A percentile compares a stretch with the other conserved stretches of the same genome.
These are phyloP conservation scores for Isoetes engelmannii DNA, from an alignment of 83 land plant species.

Conservation along the genomic window DNA sequence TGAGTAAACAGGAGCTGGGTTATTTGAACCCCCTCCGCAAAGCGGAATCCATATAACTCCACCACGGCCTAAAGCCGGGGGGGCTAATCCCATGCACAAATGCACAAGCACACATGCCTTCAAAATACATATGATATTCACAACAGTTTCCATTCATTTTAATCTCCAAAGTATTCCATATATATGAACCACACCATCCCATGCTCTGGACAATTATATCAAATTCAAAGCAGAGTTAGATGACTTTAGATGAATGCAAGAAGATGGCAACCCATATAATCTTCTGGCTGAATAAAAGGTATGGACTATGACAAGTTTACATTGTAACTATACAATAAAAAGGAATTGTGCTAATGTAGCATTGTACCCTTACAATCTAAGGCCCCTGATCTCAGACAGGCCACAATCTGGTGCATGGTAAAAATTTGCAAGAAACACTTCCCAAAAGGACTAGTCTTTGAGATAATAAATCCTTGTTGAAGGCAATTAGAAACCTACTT, in stretches of 20 bases:
- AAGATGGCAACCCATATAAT: background rate
- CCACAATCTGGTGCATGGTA: constrained; percentile 6
- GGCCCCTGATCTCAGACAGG: background rate
- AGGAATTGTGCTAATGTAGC: background rate
- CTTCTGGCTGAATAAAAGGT: constrained; percentile 16
- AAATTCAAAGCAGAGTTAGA: background rate
- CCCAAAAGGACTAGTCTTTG: background rate
- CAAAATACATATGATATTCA: too few species aligned
- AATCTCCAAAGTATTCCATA: too few species aligned
- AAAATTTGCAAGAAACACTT: background rate
- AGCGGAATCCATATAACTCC: too few species aligned
- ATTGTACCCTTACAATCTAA: constrained; percentile 2
- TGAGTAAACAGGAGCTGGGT: too few species aligned
- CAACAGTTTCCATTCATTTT: too few species aligned
- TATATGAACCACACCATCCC: too few species aligned
- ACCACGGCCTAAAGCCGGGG: too few species aligned
- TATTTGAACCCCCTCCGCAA: too few species aligned
- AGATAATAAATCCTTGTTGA: background rate
- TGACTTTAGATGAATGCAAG: background rate
- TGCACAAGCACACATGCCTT: too few species aligned
- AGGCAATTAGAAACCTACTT: background rate
- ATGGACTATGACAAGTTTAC: constrained; percentile 37
- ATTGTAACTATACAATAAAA: background rate
- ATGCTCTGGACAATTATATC: too few species aligned
- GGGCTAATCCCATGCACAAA: too few species aligned